Percentiles rank a stretch among this genome's conserved stretches.
Evolutionary conservation across 2,329 filamentous ascomycete species (phyloP).

Genomic region (Penicillium expansum): DNA sequence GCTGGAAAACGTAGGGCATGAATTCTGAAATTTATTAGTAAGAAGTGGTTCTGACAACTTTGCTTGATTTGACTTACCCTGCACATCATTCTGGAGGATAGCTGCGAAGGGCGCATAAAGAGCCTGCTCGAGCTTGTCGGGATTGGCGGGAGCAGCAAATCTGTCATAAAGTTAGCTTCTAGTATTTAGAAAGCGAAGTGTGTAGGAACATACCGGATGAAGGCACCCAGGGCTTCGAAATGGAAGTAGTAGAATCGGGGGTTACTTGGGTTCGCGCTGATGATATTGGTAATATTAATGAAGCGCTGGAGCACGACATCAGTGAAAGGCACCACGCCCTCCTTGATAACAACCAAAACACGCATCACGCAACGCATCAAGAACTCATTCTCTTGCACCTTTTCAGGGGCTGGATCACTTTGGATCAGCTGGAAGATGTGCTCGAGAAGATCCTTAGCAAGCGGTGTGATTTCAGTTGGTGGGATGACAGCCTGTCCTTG

Average conservation of each 20-base stretch:
- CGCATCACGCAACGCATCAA: conserved; percentile 98
- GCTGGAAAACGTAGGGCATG: conserved; percentile 92
- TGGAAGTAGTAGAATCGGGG: conserved; percentile 98
- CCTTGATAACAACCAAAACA: conserved; percentile 89
- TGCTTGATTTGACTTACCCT: conserved; percentile 52
- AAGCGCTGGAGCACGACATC: conserved; percentile 81
- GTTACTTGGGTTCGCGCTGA: conserved; percentile 93
- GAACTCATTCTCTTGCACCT: conserved; percentile 98
- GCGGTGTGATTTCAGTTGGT: conserved; percentile 71
- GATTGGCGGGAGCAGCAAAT: conserved; percentile 66
- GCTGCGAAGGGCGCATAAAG: conserved; percentile 80
- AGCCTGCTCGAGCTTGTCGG: conserved; percentile 71
- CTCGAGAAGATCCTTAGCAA: conserved; percentile 80
- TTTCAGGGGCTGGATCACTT: conserved; percentile 77
- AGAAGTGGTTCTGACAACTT: background rate
- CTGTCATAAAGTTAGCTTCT: conserved; percentile 28
- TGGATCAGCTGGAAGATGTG: conserved; percentile 92
- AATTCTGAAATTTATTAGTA: conserved; percentile 64
- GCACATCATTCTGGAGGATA: conserved; percentile 77
- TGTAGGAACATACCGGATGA: conserved; percentile 60
- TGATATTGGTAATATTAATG: conserved; percentile 84
- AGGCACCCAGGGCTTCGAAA: conserved; percentile 88
- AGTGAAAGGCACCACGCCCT: conserved; percentile 69
- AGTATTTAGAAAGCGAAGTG: background rate
- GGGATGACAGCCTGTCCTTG: conserved; percentile 75